Conservation (phyloP, 768 basidiomycete genomes). For the Clavulina sp. region DNA sequence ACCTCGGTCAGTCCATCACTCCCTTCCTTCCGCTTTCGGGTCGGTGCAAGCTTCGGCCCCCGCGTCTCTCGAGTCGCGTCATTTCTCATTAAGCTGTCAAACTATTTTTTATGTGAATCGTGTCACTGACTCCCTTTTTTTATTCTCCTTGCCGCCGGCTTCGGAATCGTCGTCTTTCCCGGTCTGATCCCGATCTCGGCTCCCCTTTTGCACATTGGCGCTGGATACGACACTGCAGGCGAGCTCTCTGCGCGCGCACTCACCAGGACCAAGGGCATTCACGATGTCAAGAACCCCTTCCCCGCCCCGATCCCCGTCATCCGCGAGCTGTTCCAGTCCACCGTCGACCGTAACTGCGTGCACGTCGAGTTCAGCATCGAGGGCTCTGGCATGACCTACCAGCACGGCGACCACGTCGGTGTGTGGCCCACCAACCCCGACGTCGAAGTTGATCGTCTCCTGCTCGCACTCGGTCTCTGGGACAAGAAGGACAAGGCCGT, state of each 20-base stretch:
- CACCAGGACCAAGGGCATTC: conserved; percentile 84
- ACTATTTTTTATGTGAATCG: too few species aligned
- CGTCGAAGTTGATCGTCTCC: conserved; percentile 73
- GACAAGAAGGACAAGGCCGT: conserved; percentile 71
- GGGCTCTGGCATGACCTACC: conserved; percentile 93
- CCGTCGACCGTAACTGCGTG: conserved; percentile 72
- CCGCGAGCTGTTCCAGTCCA: conserved; percentile 68
- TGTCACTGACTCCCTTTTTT: not conserved
- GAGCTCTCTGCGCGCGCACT: conserved; percentile 93
- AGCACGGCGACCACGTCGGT: conserved; percentile 95
- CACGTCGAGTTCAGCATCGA: conserved; percentile 89
- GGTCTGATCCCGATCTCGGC: too few species aligned
- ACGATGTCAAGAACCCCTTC: conserved; percentile 96
- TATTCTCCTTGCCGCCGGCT: not conserved
- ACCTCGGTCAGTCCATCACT: conserved; percentile 43
- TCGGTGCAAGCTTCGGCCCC: too few species aligned
- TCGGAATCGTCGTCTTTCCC: too few species aligned
- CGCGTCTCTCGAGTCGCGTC: not conserved
- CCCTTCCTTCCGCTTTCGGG: too few species aligned
- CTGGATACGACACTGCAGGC: conserved; percentile 38
- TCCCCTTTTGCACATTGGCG: too few species aligned
- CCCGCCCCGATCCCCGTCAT: conserved; percentile 62
- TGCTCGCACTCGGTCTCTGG: conserved; percentile 52
- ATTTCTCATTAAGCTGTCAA: too few species aligned
- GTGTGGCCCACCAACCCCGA: conserved; percentile 95